A percentile compares a stretch with the other conserved stretches of the same genome.
phyloP scores from a whole-genome alignment of 2,329 filamentous ascomycete species.

The Nemania sp. region DNA sequence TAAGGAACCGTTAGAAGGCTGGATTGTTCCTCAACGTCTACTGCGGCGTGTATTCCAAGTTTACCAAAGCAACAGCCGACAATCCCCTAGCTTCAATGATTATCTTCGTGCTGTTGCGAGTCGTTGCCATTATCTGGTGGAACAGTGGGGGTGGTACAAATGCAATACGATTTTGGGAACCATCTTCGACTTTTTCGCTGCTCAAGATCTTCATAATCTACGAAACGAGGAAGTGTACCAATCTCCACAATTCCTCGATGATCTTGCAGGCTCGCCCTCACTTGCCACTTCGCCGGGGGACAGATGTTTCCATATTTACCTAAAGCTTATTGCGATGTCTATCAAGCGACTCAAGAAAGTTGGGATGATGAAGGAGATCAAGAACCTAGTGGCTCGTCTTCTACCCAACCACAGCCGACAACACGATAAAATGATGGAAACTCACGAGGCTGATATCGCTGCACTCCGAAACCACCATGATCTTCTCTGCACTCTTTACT shows the following conservation, averaged over 20 bases:
- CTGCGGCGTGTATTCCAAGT: constrained; percentile 61
- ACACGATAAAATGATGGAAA: constrained; percentile 64
- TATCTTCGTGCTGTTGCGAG: constrained; percentile 64
- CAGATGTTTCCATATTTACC: constrained; percentile 68
- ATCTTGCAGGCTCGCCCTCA: constrained; percentile 52
- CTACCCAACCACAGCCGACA: constrained; percentile 69
- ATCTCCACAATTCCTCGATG: constrained; percentile 65
- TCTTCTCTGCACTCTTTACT: constrained; percentile 68
- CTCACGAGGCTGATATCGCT: constrained; percentile 64
- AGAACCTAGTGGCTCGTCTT: constrained; percentile 64
- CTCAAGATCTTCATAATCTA: constrained; percentile 63
- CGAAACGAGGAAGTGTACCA: constrained; percentile 66
- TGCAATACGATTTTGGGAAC: constrained; percentile 61
- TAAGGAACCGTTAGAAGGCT: constrained; percentile 56
- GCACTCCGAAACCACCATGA: constrained; percentile 72
- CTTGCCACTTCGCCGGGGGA: constrained; percentile 59
- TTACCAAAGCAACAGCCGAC: constrained; percentile 59
- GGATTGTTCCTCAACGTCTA: constrained; percentile 62
- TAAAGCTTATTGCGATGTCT: constrained; percentile 65
- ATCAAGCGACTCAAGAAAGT: constrained; percentile 56
- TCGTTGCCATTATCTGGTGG: constrained; percentile 66
- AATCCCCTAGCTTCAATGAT: constrained; percentile 66
- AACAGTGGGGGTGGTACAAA: constrained; percentile 68
- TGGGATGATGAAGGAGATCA: constrained; percentile 60
- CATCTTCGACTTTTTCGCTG: constrained; percentile 71